Percentiles rank a stretch among this genome's conserved stretches.
Evolutionary conservation across 768 basidiomycete genomes (phyloP).

Genomic region (Dictyophora rubrovolvata): DNA sequence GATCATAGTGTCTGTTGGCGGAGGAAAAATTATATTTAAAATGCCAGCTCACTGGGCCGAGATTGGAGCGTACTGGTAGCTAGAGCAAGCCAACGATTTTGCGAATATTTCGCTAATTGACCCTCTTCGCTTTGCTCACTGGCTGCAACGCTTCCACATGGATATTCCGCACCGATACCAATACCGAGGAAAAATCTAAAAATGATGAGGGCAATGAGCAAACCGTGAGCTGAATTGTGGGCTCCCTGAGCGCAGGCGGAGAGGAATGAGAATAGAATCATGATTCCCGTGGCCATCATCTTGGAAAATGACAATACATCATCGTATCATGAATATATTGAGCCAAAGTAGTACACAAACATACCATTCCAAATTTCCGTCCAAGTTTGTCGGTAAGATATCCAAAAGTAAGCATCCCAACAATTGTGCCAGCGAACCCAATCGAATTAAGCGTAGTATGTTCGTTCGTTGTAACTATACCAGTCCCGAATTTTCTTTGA

Average conservation of each 20-base stretch:
- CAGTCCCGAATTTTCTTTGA: conserved; percentile 21
- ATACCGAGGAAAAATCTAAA: conserved; percentile 30
- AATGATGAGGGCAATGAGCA: conserved; percentile 25
- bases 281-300: conserved; percentile 24
- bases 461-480: conserved; percentile 19
- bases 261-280: conserved; percentile 27
- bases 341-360: background rate
- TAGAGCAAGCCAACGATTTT: conserved; percentile 25
- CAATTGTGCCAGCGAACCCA: conserved; percentile 26
- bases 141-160: conserved; percentile 23
- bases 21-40: background rate
- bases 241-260: conserved; percentile 24
- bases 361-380: background rate
- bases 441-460: conserved; percentile 23
- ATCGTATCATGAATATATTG: background rate
- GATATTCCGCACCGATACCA: conserved; percentile 25
- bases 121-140: conserved; percentile 30
- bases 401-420: background rate
- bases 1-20: conserved; percentile 67
- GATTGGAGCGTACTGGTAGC: conserved; percentile 62
- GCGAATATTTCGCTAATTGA: conserved; percentile 22
- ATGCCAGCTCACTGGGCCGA: background rate
- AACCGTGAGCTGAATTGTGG: conserved; percentile 17
- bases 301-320: background rate
- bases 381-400: background rate